Conservation (phyloP, 2,329 filamentous ascomycete genomes). For the Proliferodiscus dingleyae region DNA sequence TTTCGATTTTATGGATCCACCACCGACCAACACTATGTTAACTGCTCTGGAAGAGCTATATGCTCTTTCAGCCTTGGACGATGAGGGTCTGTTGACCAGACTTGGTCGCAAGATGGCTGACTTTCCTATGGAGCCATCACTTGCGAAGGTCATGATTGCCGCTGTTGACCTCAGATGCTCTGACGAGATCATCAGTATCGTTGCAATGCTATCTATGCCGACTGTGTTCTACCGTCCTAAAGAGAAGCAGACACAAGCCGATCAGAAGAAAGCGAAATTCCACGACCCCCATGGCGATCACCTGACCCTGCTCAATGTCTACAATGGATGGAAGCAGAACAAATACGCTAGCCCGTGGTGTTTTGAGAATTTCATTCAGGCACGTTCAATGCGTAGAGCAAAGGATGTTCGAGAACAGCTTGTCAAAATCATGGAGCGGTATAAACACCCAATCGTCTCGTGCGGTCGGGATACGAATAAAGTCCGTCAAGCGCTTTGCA, state of each 20-base stretch:
- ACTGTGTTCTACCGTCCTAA: constrained; percentile 93
- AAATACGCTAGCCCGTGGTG: constrained; percentile 87
- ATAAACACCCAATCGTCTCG: constrained; percentile 74
- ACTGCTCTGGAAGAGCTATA: constrained; percentile 95
- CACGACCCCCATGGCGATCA: constrained; percentile 94
- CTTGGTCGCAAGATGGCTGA: constrained; percentile 96
- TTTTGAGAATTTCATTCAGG: constrained; percentile 96
- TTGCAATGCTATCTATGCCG: constrained; percentile 85
- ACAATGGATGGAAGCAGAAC: constrained; percentile 90
- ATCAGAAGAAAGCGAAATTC: constrained; percentile 97
- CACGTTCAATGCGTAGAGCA: constrained; percentile 78
- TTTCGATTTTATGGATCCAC: constrained; percentile 99
- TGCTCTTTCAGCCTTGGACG: constrained; percentile 83
- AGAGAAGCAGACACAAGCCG: constrained; percentile 92
- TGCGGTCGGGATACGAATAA: constrained; percentile 85
- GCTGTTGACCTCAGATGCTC: constrained; percentile 85
- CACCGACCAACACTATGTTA: constrained; percentile 95
- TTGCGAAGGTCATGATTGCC: constrained; percentile 85
- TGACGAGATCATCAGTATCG: constrained; percentile 90
- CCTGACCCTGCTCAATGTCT: constrained; percentile 90
- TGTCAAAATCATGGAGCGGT: constrained; percentile 87
- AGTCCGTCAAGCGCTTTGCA: constrained; percentile 83
- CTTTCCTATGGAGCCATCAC: constrained; percentile 92
- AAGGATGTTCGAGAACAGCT: constrained; percentile 92
- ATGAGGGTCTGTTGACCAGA: constrained; percentile 89